Conservation (phyloP, 495 filamentous ascomycete species). For the Umbilicaria muhlenbergii region DNA sequence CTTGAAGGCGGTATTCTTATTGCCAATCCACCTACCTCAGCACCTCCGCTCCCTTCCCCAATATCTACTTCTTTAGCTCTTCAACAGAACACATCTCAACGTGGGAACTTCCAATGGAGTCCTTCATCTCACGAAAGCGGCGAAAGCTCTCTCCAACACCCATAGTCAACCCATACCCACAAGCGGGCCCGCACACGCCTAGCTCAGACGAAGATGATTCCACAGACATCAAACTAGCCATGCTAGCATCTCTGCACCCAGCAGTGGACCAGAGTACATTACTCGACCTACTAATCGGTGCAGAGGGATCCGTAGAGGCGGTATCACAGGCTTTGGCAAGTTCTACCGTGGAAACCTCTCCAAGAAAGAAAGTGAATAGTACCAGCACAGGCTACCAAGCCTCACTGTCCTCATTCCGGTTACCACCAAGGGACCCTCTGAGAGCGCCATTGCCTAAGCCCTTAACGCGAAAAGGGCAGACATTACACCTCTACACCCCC, state of each 20-base stretch:
- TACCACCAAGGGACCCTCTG: background rate
- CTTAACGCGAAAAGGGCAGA: slow-evolving; percentile 60
- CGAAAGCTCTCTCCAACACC: slow-evolving; percentile 18
- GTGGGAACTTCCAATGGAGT: slow-evolving; percentile 30
- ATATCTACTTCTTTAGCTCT: too few relatives aligned
- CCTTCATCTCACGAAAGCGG: slow-evolving; percentile 38
- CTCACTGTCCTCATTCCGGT: slow-evolving; percentile 22
- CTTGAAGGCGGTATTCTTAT: too few relatives aligned
- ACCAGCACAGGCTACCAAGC: slow-evolving; percentile 27
- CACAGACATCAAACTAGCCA: slow-evolving; percentile 78
- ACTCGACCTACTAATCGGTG: slow-evolving; percentile 61
- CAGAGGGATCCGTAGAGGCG: slow-evolving; percentile 58
- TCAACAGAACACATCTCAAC: too few relatives aligned
- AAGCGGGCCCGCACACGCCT: too few relatives aligned
- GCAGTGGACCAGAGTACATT: slow-evolving; percentile 43
- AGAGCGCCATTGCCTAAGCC: slow-evolving; percentile 19
- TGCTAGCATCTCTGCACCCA: slow-evolving; percentile 63
- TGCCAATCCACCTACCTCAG: too few relatives aligned
- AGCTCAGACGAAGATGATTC: slow-evolving; percentile 41
- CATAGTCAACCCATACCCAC: background rate
- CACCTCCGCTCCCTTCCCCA: too few relatives aligned
- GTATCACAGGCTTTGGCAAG: slow-evolving; percentile 37
- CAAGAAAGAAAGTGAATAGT: slow-evolving; percentile 21
- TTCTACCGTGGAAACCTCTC: slow-evolving; percentile 10
- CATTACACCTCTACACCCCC: slow-evolving; percentile 66